Base-by-base conservation (phyloP, 2,329 filamentous ascomycete species). In the Boeremia exigua region DNA sequence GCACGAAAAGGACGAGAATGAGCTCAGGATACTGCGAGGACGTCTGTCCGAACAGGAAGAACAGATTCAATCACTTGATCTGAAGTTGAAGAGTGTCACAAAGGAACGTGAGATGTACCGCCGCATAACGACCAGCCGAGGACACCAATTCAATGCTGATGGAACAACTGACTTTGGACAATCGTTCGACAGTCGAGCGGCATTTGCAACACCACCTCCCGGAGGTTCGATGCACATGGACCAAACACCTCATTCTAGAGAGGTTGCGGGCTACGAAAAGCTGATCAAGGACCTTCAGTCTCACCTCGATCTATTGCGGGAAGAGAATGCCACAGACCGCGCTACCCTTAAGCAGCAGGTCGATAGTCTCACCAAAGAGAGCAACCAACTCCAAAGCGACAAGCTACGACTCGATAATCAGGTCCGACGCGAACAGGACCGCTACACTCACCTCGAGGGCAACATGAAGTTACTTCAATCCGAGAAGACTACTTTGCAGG, bases 21-120 rank as follows among this genome's bases (percentile, higher is more conserved):
- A 93, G 71, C 83, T 95, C n/a, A 85, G 89, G 63, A 84, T 83
- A 40, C 79, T 95, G 29, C 83, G 91, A 59, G 85, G 88, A 48
- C 87, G 92, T 62, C 83, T 96, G 23, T 84, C 88, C 62, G 87
- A 89, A 74, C 94, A 88, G 74, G 87, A 91, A 55, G 94, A 97
- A 61, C 92, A 97, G 72, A 86, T 96, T 48, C 86, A 88, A 63
- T 90, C 90, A 11, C 88, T 96, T 62, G 86, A 89, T 38, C 87
- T 89, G 28, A 91, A 93, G 54, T 90, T 92, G 61, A 91, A 96
- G 79, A 96, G 91, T 74, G 96, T 96, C 74, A 92, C 95, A 72
- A 91, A 92, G 67, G 95, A 99, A 78, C 88, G 95, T 59, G 94
- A 99, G 72, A 97, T 97, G 86, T 98, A 97, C 87, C 88, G 94